Base-by-base conservation (phyloP, 306 rosid species). In the Gastrolobium bilobum region DNA sequence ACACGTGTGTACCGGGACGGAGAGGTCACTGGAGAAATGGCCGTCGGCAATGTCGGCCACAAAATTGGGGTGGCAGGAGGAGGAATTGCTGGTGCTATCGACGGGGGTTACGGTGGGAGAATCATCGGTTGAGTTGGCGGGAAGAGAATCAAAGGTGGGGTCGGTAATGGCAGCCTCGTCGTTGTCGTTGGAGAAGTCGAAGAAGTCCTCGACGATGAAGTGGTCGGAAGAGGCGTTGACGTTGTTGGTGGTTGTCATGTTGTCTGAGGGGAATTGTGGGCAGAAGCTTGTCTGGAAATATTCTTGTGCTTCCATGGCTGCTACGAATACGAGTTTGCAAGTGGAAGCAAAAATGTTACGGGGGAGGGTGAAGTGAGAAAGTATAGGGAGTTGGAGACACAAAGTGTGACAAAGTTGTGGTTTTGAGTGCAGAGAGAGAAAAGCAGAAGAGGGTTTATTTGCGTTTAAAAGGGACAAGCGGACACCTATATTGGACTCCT, bases 141-240 rank as follows among this genome's bases (percentile, higher is more conserved):
- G 60, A 30, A 79, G 62, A 47, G 81, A 85, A 66, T 88, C 88
- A 4, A 82, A 80, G 57, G 81, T 35, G 1, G 75, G 66, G 73
- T 86, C 90, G 33, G 83, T 29, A n/a, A 77, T 64, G 73, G 51
- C 34, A 0, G 51, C 78, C 7, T 74, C 69, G 10, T 60, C 78
- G 20, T 81, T 86, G 6, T 89, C 84, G 74, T 93, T 89, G 64
- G 99, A 87, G 77, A 95, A 93, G 85, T 95, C 90, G 29, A 95
- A 90, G 56, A 95, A 89, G 79, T 95, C 98, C 68, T 94, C 98
- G 0, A 94, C 97, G 35, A 88, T 72, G 80, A 91, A 94, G 60
- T 82, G 89, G 78, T 90, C 97, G 10, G 83, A 31, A 10, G 58
- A 37, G 6, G 76, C 31, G 66, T 77, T 50, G 5, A 81, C 26